These are phyloP conservation scores for Phytophthora pseudosyringae DNA, from an alignment of 352 stramenopile genomes.

Conservation along the genomic window DNA sequence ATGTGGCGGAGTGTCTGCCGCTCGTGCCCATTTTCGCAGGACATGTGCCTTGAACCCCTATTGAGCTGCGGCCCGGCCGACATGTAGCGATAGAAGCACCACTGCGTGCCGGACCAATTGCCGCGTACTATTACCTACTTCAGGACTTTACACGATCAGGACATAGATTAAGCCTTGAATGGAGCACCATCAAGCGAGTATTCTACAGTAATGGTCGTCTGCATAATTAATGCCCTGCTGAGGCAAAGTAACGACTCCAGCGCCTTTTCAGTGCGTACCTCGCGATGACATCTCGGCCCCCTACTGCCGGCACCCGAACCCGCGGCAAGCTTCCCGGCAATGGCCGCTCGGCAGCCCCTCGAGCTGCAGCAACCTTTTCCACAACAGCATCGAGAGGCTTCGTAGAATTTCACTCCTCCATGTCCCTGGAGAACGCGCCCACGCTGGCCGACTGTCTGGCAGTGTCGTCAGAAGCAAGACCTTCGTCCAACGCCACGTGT, in stretches of 20 bases:
- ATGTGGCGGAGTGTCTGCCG: slow-evolving; percentile 4
- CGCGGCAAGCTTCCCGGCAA: slow-evolving; percentile 5
- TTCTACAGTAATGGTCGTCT: too few relatives aligned
- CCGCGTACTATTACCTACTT: background rate
- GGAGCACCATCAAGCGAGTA: too few relatives aligned
- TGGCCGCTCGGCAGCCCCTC: slow-evolving; percentile 1
- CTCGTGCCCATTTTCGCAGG: slow-evolving; percentile 13
- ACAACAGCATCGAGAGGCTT: slow-evolving; percentile 29
- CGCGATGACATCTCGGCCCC: slow-evolving; percentile 15
- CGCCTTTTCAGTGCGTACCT: background rate
- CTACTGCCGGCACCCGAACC: background rate
- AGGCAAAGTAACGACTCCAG: background rate
- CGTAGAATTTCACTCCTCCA: slow-evolving; percentile 75
- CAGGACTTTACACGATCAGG: background rate
- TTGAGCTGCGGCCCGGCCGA: too few relatives aligned
- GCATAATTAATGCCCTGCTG: too few relatives aligned
- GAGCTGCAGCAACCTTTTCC: slow-evolving; percentile 1
- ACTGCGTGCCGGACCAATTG: background rate
- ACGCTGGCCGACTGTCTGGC: slow-evolving; percentile 37
- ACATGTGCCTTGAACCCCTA: slow-evolving; percentile 14
- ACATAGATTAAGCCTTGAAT: background rate
- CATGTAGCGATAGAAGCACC: too few relatives aligned
- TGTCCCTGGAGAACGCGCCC: slow-evolving; percentile 61
- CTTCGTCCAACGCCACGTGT: background rate
- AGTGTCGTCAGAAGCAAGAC: slow-evolving; percentile 4